phyloP scores from a whole-genome alignment of 352 stramenopile genomes.

The Albugo laibachii region DNA sequence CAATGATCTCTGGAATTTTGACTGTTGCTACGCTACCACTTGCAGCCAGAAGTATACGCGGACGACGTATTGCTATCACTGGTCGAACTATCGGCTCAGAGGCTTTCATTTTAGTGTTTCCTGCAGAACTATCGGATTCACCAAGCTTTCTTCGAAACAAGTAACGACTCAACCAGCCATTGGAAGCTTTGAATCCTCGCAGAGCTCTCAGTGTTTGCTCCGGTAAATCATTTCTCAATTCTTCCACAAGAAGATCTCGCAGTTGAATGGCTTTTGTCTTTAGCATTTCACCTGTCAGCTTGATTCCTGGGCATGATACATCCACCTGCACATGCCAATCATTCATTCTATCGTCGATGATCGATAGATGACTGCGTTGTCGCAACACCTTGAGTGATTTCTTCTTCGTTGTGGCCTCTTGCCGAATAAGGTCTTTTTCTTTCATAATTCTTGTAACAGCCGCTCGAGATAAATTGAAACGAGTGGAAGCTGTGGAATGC shows the following conservation, averaged over 20 bases:
- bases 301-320: slow-evolving; percentile 31
- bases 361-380: slow-evolving; percentile 65
- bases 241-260: slow-evolving; percentile 53
- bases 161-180: slow-evolving; percentile 65
- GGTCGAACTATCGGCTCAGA: too few relatives aligned
- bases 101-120: too few relatives aligned
- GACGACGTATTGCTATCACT: not conserved
- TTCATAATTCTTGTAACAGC: slow-evolving; percentile 79
- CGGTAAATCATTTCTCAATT: slow-evolving; percentile 41
- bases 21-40: slow-evolving; percentile 77
- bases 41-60: slow-evolving; percentile 46
- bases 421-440: slow-evolving; percentile 12
- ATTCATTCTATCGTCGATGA: slow-evolving; percentile 75
- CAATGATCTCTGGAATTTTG: slow-evolving; percentile 69
- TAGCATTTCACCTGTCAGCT: slow-evolving; percentile 54
- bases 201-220: slow-evolving; percentile 61
- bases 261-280: slow-evolving; percentile 69
- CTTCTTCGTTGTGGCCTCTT: slow-evolving; percentile 14
- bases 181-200: slow-evolving; percentile 68
- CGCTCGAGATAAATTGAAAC: slow-evolving; percentile 62
- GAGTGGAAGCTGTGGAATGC: slow-evolving; percentile 48
- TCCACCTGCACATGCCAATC: slow-evolving; percentile 73
- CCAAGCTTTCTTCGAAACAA: slow-evolving; percentile 41
- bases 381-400: slow-evolving; percentile 63
- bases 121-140: too few relatives aligned